Percentiles rank a stretch among this genome's conserved stretches.
phyloP scores from a whole-genome alignment of 768 basidiomycete genomes.

The Nidularia sp. region DNA sequence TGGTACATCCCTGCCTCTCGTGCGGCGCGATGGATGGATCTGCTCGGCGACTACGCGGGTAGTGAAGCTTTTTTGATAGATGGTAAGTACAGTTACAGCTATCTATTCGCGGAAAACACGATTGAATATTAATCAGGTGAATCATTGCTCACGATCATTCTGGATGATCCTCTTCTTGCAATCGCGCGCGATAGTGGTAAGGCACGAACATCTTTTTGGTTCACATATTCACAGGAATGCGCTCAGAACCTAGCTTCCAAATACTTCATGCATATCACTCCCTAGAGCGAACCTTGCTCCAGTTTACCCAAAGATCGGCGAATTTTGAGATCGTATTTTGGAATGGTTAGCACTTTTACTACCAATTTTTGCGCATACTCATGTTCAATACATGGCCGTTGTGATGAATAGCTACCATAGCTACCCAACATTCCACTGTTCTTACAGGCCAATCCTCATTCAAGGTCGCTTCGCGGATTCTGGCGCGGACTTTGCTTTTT shows the following conservation, averaged over 20 bases:
- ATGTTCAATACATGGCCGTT: neutral
- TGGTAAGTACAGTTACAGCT: slow-evolving; percentile 28
- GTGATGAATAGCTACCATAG: slow-evolving; percentile 26
- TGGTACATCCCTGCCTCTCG: slow-evolving; percentile 12
- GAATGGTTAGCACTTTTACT: slow-evolving; percentile 30
- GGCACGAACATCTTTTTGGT: slow-evolving; percentile 4
- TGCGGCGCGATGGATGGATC: slow-evolving; percentile 48
- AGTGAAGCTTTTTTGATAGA: slow-evolving; percentile 63
- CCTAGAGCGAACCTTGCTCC: slow-evolving; percentile 47
- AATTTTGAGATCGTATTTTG: slow-evolving; percentile 66
- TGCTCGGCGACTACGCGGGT: slow-evolving; percentile 69
- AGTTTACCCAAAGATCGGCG: slow-evolving; percentile 45
- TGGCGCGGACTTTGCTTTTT: slow-evolving; percentile 50
- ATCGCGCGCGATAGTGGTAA: slow-evolving; percentile 44
- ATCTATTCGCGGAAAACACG: no score
- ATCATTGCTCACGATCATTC: slow-evolving; percentile 52
- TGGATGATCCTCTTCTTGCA: slow-evolving; percentile 60
- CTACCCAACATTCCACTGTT: slow-evolving; percentile 36
- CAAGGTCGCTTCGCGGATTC: slow-evolving; percentile 37
- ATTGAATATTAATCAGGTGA: slow-evolving; percentile 38
- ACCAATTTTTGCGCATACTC: neutral
- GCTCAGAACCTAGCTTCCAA: slow-evolving; percentile 52
- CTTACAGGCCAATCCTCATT: slow-evolving; percentile 29
- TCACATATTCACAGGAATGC: neutral
- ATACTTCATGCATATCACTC: slow-evolving; percentile 55